A percentile compares a stretch with the other conserved stretches of the same genome.
phyloP scores from a whole-genome alignment of 2,329 filamentous ascomycete genomes.

The Pyrenophora teres region DNA sequence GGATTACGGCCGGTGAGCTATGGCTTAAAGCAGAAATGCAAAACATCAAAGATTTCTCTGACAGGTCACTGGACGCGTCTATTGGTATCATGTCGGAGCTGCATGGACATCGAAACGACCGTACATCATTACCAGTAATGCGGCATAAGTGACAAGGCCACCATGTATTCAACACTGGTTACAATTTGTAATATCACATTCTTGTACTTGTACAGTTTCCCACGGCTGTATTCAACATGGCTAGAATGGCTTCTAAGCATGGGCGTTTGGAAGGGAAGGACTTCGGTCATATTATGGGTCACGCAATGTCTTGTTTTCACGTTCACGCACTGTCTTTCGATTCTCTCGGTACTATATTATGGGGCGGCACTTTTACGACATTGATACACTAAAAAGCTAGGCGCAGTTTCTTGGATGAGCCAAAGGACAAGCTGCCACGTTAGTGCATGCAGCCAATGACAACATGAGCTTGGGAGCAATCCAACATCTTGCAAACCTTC shows the following conservation, averaged over 20 bases:
- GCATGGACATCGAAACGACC: neutral
- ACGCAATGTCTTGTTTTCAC: neutral
- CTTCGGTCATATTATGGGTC: neutral
- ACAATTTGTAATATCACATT: neutral
- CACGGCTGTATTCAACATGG: neutral
- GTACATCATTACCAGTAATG: neutral
- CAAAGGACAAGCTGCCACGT: no score
- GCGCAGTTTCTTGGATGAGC: neutral
- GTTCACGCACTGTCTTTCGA: neutral
- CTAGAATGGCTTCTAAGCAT: neutral
- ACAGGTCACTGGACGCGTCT: no score
- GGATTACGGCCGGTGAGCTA: neutral
- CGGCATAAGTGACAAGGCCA: neutral
- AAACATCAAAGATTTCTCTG: neutral
- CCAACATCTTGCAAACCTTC: neutral
- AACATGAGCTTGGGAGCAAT: no score
- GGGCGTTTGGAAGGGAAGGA: neutral
- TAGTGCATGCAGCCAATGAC: no score
- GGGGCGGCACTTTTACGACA: constrained; percentile 3
- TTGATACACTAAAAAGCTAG: neutral
- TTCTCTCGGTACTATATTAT: neutral
- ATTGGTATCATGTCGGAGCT: neutral
- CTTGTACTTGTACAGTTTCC: constrained; percentile 9
- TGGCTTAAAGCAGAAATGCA: neutral
- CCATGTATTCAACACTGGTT: neutral